Evolutionary conservation across 2,329 filamentous ascomycete genomes (phyloP), one percentile per base, ranked within the genome.

Genomic region (Sporothrix humicola): DNA sequence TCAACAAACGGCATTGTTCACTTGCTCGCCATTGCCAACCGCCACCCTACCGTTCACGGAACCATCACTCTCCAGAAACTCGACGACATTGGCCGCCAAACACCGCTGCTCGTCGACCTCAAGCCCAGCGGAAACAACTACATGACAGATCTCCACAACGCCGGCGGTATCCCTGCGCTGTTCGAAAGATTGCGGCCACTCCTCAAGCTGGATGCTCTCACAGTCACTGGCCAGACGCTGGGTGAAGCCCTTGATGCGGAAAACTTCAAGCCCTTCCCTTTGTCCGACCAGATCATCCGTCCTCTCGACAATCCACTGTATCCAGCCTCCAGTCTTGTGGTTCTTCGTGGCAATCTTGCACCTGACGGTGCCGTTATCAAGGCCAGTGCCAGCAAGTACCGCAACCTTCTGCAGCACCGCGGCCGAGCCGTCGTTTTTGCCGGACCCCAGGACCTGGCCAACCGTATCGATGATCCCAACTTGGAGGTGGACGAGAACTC

Each of bases 71-170:
- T 74, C 1, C 48, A 73, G 13, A 37, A 50, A 6, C 84, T 97
- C 13, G 89, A 93, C 77, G 94, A 94, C 69, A 90, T 96, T 69
- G 92, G 91, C 72, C 85, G 93, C 76, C 90, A 87, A 76, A 94
- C 94, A 1, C 94, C 94, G 0, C 90, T 96, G 78, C 88, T 97
- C 56, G 92, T 95, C 0, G 92, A 97, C 79, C 85, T 97, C 20
- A 93, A 95, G n/a, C 95, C 95, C 0, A 93, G 89, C 74, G 95
- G 95, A 0, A 91, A 92, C 72, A 95, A 94, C 79, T 92, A 94
- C 81, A 97, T 97, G 91, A 93, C 92, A 4, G 94, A 98, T 79
- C 90, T 98, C 56, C 96, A 96, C 81, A 91, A 94, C 74, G 91
- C 96, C 70, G 95, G 95, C 31, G 95, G 95, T 44, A 93, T 96